phyloP scores from a whole-genome alignment of 805 yeast species.

The Teunomyces atbi region DNA sequence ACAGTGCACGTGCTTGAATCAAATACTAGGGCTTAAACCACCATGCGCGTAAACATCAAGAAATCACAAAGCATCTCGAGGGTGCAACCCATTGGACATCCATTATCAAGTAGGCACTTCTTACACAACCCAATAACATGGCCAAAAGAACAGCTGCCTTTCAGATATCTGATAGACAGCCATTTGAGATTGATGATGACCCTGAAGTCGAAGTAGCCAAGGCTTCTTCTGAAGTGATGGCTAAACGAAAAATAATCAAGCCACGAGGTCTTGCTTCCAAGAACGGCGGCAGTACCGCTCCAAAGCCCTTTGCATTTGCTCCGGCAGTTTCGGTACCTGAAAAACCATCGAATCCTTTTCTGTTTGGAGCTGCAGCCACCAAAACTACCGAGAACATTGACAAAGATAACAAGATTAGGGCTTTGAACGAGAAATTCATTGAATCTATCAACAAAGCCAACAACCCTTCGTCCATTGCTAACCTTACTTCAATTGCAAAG shows the following conservation, averaged over 20 bases:
- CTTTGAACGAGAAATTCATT: conserved; percentile 62
- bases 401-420: conserved; percentile 52
- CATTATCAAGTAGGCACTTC: neutral
- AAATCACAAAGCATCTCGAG: too few relatives aligned
- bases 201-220: conserved; percentile 22
- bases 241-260: conserved; percentile 66
- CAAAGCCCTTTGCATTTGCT: conserved; percentile 1
- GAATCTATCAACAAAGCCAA: conserved; percentile 45
- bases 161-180: conserved; percentile 58
- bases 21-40: neutral
- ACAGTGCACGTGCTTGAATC: neutral
- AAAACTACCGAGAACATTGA: conserved; percentile 15
- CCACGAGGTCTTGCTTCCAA: conserved; percentile 29
- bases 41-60: neutral
- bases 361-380: conserved; percentile 2
- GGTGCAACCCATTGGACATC: too few relatives aligned
- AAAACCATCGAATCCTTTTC: neutral
- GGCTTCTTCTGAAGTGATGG: conserved; percentile 64
- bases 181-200: conserved; percentile 39
- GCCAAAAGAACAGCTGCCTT: conserved; percentile 66
- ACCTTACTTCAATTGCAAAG: conserved; percentile 53
- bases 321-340: neutral
- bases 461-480: conserved; percentile 47
- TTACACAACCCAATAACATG: conserved; percentile 33
- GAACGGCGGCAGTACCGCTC: neutral